Base-by-base conservation (phyloP, 768 basidiomycete species). In the Suillus fuscotomentosus region DNA sequence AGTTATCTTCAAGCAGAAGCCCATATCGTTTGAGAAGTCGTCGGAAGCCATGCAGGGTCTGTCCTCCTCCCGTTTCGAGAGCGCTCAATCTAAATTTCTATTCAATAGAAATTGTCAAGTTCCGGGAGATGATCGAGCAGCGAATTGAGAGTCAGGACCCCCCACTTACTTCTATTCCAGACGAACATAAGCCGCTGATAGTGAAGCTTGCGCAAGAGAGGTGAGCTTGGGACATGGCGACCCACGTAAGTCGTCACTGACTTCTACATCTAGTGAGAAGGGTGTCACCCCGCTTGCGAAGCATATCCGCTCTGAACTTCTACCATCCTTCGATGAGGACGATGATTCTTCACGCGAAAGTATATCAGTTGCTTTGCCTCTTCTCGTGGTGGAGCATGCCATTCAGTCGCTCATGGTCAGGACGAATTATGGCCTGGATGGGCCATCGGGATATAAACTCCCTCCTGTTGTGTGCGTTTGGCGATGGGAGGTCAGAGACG, bases 201-300 rank as follows among this genome's bases (percentile, higher is more conserved):
- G 94, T 88, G 6, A 94, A 95, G 74, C 76, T 95, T 47, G 86
- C 86, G 1, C 91, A 94, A 67, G 95, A 97, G 78, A 95, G 94
- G 95, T 94, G 80, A 62, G 56, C 38, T 61, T 17, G 48, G 66
- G 5, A 34, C 31, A 48, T 13, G 24, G 39, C 9, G 31, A 24
- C 39, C 63, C 14, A 20, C n/a, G 60, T 57, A 7, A 22, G 48
- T 24, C 5, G 31, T 42, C 31, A 6, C 14, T 45, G 50, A 50
- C 24, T 24, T 43, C 27, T 51, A 20, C 51, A 42, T 48, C 31
- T 65, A 97, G 94, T 69, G 93, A 95, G 73, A 94, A 92, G 76
- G 83, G 87, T 1, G 69, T 89, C 4, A 64, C 77, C 4, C 77
- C 84, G 0, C 82, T 96, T 10, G 81, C 86, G 3, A 94, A 89